Evolutionary conservation across 1,139 yeast genomes (phyloP), one percentile per base, ranked within the genome.

Genomic region (Suhomyces choctaworum): DNA sequence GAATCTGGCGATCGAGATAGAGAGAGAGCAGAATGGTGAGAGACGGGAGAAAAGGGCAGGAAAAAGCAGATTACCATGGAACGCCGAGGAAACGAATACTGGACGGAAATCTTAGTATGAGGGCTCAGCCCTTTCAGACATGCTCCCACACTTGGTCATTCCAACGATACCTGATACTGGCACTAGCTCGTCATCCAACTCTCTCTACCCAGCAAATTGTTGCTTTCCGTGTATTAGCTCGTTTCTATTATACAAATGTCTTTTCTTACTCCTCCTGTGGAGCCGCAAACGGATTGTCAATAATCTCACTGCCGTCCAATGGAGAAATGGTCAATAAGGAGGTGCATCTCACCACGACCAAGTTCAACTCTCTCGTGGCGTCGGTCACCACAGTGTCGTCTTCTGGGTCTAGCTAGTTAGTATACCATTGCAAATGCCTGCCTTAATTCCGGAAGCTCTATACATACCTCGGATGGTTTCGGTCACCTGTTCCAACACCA

Each of bases 281-380:
- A 16, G 37, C 44, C 14, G 49, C 58, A 56, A 80, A 83, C 5
- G 95, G 95, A 55, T 84, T 84, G 31, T 78, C 83, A 50, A 90
- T 85, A 39, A 75, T 70, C 50, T 82, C 90, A 45, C 84, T 77
- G 8, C 97, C 97, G 37, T 86, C 88, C 25, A 79, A 76, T 9
- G 97, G 96, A 15, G 95, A 79, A 43, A 90, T 78, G 8, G 94
- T 82, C 51, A 87, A 76, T 44, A 90, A 63, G 30, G 83, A 70
- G 3, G 96, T 88, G 9, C 97, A 95, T 62, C 97, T 80, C 3
- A 86, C 87, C 29, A 92, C 94, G 14, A 89, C 92, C 37, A 77
- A 69, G 13, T 59, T 59, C 37, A 89, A 70, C 2, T 57, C 54
- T 56, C 97, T 76, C 2, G 85, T 80, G 45, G 79, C 62, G 8